phyloP scores from a whole-genome alignment of 164 flowering plant species.

The Stephania yunnanensis region DNA sequence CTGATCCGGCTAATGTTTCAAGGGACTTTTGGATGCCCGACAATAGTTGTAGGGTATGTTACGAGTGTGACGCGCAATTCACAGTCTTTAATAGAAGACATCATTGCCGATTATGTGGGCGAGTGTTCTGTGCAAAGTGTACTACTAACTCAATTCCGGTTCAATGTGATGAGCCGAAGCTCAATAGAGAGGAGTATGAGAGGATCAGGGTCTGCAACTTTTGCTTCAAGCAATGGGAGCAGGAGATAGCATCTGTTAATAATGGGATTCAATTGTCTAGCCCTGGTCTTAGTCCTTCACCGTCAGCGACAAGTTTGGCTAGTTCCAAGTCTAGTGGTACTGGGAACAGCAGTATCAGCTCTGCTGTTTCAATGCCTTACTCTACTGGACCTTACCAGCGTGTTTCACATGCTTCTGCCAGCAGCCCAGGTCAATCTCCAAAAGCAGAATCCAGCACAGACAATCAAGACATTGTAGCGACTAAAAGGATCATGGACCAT shows the following conservation, averaged over 20 bases:
- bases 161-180: conserved; percentile 33
- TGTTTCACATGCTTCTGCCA: conserved; percentile 29
- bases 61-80: conserved; percentile 87
- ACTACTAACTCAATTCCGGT: conserved; percentile 75
- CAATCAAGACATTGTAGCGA: conserved; percentile 30
- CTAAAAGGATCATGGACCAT: conserved; percentile 27
- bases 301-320: conserved; percentile 63
- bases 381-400: conserved; percentile 49
- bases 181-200: conserved; percentile 50
- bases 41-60: conserved; percentile 89
- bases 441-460: conserved; percentile 31
- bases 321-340: conserved; percentile 65
- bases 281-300: conserved; percentile 48
- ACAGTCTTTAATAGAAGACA: conserved; percentile 80
- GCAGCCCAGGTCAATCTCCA: conserved; percentile 39
- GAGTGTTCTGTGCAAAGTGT: conserved; percentile 86
- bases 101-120: conserved; percentile 91
- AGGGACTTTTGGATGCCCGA: conserved; percentile 99
- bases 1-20: conserved; percentile 70
- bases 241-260: conserved; percentile 31
- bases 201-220: conserved; percentile 78
- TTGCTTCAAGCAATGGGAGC: conserved; percentile 79
- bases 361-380: conserved; percentile 50
- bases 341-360: conserved; percentile 41
- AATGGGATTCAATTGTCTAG: conserved; percentile 38